These are phyloP conservation scores for Hypseocharis bilobata DNA, from an alignment of 441 rosid species.

Conservation along the genomic window DNA sequence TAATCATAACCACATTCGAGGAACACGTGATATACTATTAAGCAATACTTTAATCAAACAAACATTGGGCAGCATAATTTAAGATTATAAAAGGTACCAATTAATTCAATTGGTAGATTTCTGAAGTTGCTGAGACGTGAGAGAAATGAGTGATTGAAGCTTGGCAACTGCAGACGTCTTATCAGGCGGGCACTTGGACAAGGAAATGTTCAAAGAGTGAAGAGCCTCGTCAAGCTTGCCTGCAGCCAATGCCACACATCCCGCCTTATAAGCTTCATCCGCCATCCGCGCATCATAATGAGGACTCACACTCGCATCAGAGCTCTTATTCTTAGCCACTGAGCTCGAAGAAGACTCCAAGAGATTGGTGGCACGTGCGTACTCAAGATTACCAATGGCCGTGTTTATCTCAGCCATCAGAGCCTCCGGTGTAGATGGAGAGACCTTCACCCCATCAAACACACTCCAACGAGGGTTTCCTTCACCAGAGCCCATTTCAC, in stretches of 20 bases:
- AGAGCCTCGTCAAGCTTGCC: conserved; percentile 61
- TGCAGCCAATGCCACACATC: conserved; percentile 56
- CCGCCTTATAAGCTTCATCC: conserved; percentile 53
- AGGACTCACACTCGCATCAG: conserved; percentile 15
- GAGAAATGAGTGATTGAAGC: conserved; percentile 57
- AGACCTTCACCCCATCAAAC: conserved; percentile 36
- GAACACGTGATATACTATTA: background rate
- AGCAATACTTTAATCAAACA: background rate
- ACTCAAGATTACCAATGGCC: conserved; percentile 46
- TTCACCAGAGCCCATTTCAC: conserved; percentile 34
- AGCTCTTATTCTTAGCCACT: conserved; percentile 12
- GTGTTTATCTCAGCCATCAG: conserved; percentile 49
- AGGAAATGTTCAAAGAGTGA: conserved; percentile 40
- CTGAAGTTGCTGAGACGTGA: conserved; percentile 41
- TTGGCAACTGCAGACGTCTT: conserved; percentile 53
- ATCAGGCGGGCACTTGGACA: conserved; percentile 62
- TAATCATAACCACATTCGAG: background rate
- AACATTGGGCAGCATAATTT: background rate
- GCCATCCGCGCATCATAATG: conserved; percentile 40
- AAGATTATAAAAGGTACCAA: conserved; percentile 6
- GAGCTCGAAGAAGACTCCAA: conserved; percentile 34
- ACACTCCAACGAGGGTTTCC: conserved; percentile 36
- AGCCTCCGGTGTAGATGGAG: conserved; percentile 39
- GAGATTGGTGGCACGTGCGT: conserved; percentile 31
- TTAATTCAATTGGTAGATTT: conserved; percentile 23